phyloP scores from a whole-genome alignment of 2,329 filamentous ascomycete genomes.

The Stemphylium vesicarium region DNA sequence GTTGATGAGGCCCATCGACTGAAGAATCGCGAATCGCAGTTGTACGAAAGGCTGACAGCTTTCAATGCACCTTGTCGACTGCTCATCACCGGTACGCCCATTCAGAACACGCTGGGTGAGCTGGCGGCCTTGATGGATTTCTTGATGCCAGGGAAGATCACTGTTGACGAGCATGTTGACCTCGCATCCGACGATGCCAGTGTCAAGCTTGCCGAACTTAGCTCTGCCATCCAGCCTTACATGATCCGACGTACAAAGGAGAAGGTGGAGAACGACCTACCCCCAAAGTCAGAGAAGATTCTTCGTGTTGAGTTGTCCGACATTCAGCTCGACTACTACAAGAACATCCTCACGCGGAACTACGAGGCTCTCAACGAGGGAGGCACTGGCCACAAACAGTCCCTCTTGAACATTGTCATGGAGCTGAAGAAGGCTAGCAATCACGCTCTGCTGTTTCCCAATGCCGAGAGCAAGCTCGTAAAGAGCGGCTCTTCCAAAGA shows the following conservation, averaged over 20 bases:
- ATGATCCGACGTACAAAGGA: conserved; percentile 97
- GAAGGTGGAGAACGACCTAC: conserved; percentile 94
- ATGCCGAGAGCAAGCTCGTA: conserved; percentile 87
- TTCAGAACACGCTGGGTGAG: conserved; percentile 96
- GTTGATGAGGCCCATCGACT: conserved; percentile 96
- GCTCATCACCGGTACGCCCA: conserved; percentile 94
- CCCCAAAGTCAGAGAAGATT: conserved; percentile 98
- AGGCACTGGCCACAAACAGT: conserved; percentile 89
- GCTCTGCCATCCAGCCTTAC: conserved; percentile 86
- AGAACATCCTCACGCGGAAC: conserved; percentile 96
- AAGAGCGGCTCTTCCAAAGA: conserved; percentile 81
- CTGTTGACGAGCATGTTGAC: conserved; percentile 91
- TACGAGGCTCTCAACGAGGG: conserved; percentile 94
- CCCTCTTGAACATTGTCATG: conserved; percentile 98
- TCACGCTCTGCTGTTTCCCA: conserved; percentile 96
- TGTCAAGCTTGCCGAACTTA: conserved; percentile 84
- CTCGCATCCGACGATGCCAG: conserved; percentile 81
- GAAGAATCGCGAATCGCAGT: conserved; percentile 93
- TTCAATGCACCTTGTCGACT: conserved; percentile 89
- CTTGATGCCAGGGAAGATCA: conserved; percentile 90
- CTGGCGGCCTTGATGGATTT: conserved; percentile 94
- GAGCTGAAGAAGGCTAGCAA: conserved; percentile 99
- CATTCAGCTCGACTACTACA: conserved; percentile 97
- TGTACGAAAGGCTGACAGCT: conserved; percentile 83
- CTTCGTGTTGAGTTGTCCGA: conserved; percentile 97